Percentiles rank a stretch among this genome's conserved stretches.
Conservation (phyloP, 345 rosid species). For the Anacardium occidentale region DNA sequence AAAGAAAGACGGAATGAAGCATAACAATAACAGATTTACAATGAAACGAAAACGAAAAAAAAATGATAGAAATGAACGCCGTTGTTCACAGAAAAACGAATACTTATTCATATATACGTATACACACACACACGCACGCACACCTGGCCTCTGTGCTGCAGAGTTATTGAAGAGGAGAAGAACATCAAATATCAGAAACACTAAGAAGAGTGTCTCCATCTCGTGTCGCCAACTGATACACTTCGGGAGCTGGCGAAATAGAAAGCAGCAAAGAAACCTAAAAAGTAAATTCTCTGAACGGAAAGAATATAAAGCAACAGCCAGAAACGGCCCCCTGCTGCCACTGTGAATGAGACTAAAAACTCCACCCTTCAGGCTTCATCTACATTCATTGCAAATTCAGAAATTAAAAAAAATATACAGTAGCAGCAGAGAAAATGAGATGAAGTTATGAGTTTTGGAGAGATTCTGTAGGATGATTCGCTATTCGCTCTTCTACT, state of each 20-base stretch:
- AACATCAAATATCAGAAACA: constrained; percentile 26
- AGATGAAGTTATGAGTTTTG: background rate
- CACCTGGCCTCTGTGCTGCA: constrained; percentile 70
- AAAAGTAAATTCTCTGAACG: constrained; percentile 10
- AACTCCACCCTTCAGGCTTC: background rate
- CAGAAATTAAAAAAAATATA: too few species aligned
- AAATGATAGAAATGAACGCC: background rate
- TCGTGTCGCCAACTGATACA: constrained; percentile 24
- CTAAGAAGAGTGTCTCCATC: constrained; percentile 50
- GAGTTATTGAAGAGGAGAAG: constrained; percentile 41
- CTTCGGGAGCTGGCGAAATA: constrained; percentile 19
- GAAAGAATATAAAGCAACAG: constrained; percentile 9
- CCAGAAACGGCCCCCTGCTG: background rate
- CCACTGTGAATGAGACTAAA: background rate
- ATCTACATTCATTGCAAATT: background rate
- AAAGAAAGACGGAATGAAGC: background rate
- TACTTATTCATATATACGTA: constrained; percentile 1
- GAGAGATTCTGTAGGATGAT: background rate
- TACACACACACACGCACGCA: constrained; percentile 12
- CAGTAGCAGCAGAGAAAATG: background rate
- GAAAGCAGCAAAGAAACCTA: constrained; percentile 20
- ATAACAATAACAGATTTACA: background rate
- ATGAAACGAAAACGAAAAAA: background rate
- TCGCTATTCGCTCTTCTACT: background rate
- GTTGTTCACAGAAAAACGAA: background rate